Conservation (phyloP, 371 early-diverging fungal species). For the Lichtheimia hyalospora region DNA sequence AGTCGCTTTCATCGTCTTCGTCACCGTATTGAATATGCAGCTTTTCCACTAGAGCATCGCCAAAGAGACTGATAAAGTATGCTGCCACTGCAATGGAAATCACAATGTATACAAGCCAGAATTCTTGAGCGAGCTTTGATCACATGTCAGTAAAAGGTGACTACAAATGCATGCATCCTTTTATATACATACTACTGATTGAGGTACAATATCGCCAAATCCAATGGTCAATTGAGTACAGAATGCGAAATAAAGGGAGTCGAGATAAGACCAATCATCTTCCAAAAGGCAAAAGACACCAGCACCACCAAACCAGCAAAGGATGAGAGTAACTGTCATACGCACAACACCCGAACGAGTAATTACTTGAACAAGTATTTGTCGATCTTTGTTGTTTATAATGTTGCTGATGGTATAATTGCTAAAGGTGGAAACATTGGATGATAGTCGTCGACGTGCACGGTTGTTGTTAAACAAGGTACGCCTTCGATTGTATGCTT, state of each 20-base stretch:
- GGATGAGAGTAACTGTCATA: slow-evolving; percentile 12
- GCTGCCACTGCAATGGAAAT: slow-evolving; percentile 23
- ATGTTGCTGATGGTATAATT: slow-evolving; percentile 13
- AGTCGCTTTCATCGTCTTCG: slow-evolving; percentile 2
- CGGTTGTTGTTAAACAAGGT: neutral
- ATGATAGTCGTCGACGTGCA: slow-evolving; percentile 6
- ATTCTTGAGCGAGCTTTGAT: slow-evolving; percentile 24
- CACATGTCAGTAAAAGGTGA: neutral
- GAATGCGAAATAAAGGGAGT: slow-evolving; percentile 20
- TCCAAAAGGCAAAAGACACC: slow-evolving; percentile 19
- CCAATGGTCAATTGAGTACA: slow-evolving; percentile 24
- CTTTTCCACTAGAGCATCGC: slow-evolving; percentile 18
- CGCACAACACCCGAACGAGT: slow-evolving; percentile 16
- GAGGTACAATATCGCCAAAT: slow-evolving; percentile 27
- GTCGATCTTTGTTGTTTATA: slow-evolving; percentile 14
- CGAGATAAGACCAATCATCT: slow-evolving; percentile 20
- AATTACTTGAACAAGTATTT: slow-evolving; percentile 21
- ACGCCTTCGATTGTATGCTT: neutral
- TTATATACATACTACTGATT: slow-evolving; percentile 16
- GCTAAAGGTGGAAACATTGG: slow-evolving; percentile 13
- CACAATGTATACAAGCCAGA: slow-evolving; percentile 23
- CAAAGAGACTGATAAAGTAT: slow-evolving; percentile 24
- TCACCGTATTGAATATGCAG: slow-evolving; percentile 14
- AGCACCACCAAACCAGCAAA: slow-evolving; percentile 24
- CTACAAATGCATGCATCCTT: neutral